Conservation (phyloP, 108 stramenopile genomes). For the Cylindrotheca fusiformis region DNA sequence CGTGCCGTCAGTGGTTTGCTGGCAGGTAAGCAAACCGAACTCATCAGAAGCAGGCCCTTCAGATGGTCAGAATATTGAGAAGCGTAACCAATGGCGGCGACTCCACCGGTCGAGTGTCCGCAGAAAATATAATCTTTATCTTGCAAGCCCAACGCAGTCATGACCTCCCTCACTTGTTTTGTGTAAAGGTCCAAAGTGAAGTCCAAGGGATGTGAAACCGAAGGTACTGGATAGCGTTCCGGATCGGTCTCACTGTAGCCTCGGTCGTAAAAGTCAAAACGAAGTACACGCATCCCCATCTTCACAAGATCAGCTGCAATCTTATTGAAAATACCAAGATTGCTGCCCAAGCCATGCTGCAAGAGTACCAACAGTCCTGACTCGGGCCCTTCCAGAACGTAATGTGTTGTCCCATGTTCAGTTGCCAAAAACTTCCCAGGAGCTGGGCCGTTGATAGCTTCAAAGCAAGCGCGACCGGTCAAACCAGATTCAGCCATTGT, state of each 20-base stretch:
- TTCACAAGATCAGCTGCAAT: background rate
- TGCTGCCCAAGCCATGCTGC: background rate
- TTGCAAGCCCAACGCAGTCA: background rate
- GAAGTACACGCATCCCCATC: background rate
- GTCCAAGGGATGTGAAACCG: background rate
- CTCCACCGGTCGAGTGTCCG: slow-evolving; percentile 4
- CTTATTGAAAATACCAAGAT: background rate
- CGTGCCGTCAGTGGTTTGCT: background rate
- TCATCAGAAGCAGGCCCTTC: background rate
- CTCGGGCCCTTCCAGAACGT: background rate
- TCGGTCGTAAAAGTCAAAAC: slow-evolving; percentile 2
- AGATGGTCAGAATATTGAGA: background rate
- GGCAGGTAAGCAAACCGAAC: background rate
- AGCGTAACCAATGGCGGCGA: slow-evolving; percentile 2
- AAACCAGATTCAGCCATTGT: too few relatives aligned
- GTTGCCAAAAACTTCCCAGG: background rate
- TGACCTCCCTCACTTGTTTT: background rate
- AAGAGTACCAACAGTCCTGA: background rate
- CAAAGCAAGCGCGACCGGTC: background rate
- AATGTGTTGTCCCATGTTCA: slow-evolving; percentile 1
- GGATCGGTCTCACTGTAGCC: slow-evolving; percentile 1
- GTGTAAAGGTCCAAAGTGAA: background rate
- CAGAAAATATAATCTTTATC: slow-evolving; percentile 1
- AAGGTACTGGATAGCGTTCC: background rate
- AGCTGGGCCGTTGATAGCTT: slow-evolving; percentile 2